Evolutionary conservation across 2,329 filamentous ascomycete genomes (phyloP), one percentile per base, ranked within the genome.

Genomic region (Eutypa lata): DNA sequence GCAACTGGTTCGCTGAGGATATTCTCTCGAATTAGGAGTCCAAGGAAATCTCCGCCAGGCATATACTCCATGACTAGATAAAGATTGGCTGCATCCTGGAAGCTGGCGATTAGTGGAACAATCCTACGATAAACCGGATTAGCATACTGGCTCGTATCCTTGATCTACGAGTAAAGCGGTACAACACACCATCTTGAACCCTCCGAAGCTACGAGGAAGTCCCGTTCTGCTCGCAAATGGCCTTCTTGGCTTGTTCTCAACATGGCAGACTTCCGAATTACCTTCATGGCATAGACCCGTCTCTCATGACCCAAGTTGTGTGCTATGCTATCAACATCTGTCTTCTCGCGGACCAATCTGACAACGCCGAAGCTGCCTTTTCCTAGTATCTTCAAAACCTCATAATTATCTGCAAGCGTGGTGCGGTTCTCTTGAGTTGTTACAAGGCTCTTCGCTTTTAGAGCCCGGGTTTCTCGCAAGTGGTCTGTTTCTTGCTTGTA

Each of bases 31-130:
- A 97, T 88, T 16, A 99, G 74, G 0, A 97, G 72, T 1, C 90
- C 90, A 0, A 99, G 78, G 60, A 99, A 97, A 68, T 99, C 93
- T 0, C 94, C 93, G 0, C 93, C 94, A 2, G 95, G 88, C 91
- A 97, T 97, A 67, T 96, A 99, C 54, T 97, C 92, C 91, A 97
- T 97, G 49, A 97, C 89, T 6, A 99, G 82, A 64, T 97, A 97
- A 6, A 99, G 78, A 61, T 90, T 90, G 42, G 82, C 80, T 35
- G 82, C 76, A 67, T 97, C 94, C 69, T 97, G 91, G 59, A 97
- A 97, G 65, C 91, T 94, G 48, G 90, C 81, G 48, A 96, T 81
- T 35, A 99, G 76, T 1, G 92, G 90, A 2, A 97, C 90, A 46
- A 96, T 86, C 93, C 83, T 87, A 48, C 1, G 43, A 13, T 38